A percentile compares a stretch with the other conserved stretches of the same genome.
Evolutionary conservation across 192 early-diverging fungal species (phyloP).

Genomic region (Pilobolus umbonatus): DNA sequence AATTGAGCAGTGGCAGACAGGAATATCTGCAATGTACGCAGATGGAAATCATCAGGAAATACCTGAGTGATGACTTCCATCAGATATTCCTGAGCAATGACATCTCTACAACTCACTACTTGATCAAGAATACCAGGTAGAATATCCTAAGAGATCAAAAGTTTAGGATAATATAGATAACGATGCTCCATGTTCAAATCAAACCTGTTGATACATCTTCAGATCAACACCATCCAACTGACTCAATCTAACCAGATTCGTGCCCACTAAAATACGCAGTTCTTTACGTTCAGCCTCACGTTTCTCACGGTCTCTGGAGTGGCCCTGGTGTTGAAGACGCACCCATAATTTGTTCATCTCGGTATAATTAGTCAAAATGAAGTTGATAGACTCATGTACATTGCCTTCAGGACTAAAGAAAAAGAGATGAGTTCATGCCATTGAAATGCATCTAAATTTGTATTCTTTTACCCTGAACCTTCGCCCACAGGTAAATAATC

Average conservation of each 20-base stretch:
- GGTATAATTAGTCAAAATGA: constrained; percentile 95
- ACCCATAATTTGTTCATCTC: constrained; percentile 99
- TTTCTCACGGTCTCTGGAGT: constrained; percentile 89
- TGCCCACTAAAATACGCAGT: constrained; percentile 92
- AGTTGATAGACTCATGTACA: constrained; percentile 89
- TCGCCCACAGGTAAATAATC: constrained; percentile 86
- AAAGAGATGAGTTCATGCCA: neutral
- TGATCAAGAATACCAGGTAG: constrained; percentile 92
- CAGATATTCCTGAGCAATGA: constrained; percentile 98
- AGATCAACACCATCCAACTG: constrained; percentile 88
- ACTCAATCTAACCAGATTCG: constrained; percentile 90
- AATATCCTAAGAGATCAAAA: constrained; percentile 50
- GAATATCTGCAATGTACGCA: constrained; percentile 84
- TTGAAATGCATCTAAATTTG: constrained; percentile 1
- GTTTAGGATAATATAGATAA: neutral
- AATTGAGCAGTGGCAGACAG: constrained; percentile 88
- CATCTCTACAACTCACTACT: constrained; percentile 94
- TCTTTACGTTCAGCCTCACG: constrained; percentile 95
- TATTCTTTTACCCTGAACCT: constrained; percentile 41
- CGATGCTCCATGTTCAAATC: too few species aligned
- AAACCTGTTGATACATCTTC: constrained; percentile 70
- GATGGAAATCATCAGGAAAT: constrained; percentile 96
- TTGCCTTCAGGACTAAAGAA: constrained; percentile 68
- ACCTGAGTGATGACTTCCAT: constrained; percentile 99
- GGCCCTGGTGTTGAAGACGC: constrained; percentile 94